Evolutionary conservation across 2,329 filamentous ascomycete genomes (phyloP).

Genomic region (Byssochlamys sp.): DNA sequence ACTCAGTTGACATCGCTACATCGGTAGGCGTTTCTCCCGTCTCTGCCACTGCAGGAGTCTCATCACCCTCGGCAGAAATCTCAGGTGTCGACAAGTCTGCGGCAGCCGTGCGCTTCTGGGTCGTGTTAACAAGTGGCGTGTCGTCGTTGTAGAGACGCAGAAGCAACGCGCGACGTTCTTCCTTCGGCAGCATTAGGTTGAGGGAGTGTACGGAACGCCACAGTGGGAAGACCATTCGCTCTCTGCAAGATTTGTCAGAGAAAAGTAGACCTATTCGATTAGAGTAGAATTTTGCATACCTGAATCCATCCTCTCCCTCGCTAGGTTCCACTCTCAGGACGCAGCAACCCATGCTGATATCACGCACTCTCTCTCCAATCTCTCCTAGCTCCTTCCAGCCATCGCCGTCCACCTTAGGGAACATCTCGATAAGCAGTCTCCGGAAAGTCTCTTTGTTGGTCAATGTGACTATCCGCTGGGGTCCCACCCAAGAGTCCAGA

Average conservation of each 20-base stretch:
- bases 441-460: slow-evolving; percentile 69
- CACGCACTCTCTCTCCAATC: slow-evolving; percentile 71
- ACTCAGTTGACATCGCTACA: neutral
- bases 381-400: slow-evolving; percentile 71
- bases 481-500: slow-evolving; percentile 78
- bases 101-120: slow-evolving; percentile 17
- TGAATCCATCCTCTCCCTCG: slow-evolving; percentile 50
- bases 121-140: slow-evolving; percentile 64
- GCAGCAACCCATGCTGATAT: slow-evolving; percentile 82
- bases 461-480: slow-evolving; percentile 63
- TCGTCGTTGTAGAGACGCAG: slow-evolving; percentile 84
- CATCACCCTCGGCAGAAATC: slow-evolving; percentile 5
- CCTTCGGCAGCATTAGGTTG: slow-evolving; percentile 96
- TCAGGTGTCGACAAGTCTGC: slow-evolving; percentile 10
- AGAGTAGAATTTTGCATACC: slow-evolving; percentile 21
- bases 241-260: slow-evolving; percentile 34
- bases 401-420: slow-evolving; percentile 71
- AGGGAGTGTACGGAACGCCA: slow-evolving; percentile 89
- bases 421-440: slow-evolving; percentile 86
- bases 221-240: slow-evolving; percentile 78
- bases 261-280: neutral
- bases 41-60: slow-evolving; percentile 1
- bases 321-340: slow-evolving; percentile 75
- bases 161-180: slow-evolving; percentile 86
- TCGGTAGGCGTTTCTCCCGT: slow-evolving; percentile 1